Percentiles rank a stretch among this genome's conserved stretches.
Evolutionary conservation across 257 asterid species (phyloP).

Genomic region (Voacanga thouarsii): DNA sequence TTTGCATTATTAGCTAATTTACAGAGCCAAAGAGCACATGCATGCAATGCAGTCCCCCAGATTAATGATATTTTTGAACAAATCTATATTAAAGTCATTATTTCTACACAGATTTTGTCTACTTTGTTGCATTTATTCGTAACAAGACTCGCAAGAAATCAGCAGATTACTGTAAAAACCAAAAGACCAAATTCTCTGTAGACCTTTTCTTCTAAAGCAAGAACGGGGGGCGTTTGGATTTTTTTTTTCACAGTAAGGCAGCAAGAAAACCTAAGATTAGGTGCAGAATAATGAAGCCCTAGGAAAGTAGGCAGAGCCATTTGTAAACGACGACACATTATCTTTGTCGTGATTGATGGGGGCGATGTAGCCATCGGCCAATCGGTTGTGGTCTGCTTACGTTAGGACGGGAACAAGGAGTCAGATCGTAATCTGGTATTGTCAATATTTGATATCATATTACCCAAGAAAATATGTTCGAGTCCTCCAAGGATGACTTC

Average conservation of each 20-base stretch:
- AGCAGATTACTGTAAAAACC: not conserved
- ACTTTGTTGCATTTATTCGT: not conserved
- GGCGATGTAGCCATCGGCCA: not conserved
- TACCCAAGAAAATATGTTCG: not conserved
- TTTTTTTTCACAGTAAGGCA: not conserved
- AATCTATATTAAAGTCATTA: not conserved
- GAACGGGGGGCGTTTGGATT: not conserved
- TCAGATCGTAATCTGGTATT: conserved; percentile 7
- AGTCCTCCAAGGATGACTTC: not conserved
- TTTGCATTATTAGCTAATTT: conserved; percentile 5
- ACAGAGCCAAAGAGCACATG: conserved; percentile 1
- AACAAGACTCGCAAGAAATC: not conserved
- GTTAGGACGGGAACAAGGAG: not conserved
- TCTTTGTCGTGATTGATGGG: conserved; percentile 24
- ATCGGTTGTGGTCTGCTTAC: conserved; percentile 10
- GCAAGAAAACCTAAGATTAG: conserved; percentile 4
- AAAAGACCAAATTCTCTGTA: not conserved
- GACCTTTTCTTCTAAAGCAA: not conserved
- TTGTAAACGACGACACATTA: not conserved
- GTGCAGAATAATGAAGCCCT: conserved; percentile 22
- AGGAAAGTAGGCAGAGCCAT: conserved; percentile 1
- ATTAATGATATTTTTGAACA: not conserved
- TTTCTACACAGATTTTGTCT: not conserved
- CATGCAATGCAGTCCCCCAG: not conserved
- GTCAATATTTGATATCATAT: conserved; percentile 21